A percentile compares a stretch with the other conserved stretches of the same genome.
These are phyloP conservation scores for Phialemoniopsis sp. DNA, from an alignment of 2,329 filamentous ascomycete genomes.

Conservation along the genomic window DNA sequence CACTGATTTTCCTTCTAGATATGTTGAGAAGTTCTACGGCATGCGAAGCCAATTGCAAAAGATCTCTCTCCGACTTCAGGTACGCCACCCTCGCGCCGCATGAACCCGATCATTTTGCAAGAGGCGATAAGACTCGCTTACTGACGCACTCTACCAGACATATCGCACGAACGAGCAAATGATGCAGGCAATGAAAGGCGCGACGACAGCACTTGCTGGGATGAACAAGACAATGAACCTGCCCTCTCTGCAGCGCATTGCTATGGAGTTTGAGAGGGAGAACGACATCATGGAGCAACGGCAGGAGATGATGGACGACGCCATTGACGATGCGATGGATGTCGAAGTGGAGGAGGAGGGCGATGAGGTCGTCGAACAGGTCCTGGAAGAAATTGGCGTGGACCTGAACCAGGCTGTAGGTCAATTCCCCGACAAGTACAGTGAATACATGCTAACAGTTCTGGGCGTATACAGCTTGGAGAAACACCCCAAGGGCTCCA, in stretches of 20 bases:
- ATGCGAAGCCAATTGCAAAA: constrained; percentile 98
- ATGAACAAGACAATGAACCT: constrained; percentile 99
- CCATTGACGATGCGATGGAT: constrained; percentile 94
- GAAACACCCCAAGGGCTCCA: constrained; percentile 86
- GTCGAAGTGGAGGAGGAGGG: constrained; percentile 88
- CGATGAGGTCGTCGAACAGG: constrained; percentile 94
- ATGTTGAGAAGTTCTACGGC: constrained; percentile 96
- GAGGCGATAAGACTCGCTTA: neutral
- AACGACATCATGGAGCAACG: constrained; percentile 99
- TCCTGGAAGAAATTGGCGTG: constrained; percentile 93
- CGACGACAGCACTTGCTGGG: constrained; percentile 84
- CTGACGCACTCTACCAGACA: constrained; percentile 53
- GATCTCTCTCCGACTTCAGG: constrained; percentile 91
- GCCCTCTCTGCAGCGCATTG: constrained; percentile 89
- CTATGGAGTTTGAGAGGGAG: constrained; percentile 98
- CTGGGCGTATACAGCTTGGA: constrained; percentile 60
- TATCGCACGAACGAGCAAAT: constrained; percentile 98
- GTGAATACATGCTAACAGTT: constrained; percentile 18
- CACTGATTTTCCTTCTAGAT: constrained; percentile 44
- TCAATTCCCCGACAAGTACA: constrained; percentile 10
- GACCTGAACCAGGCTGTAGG: constrained; percentile 86
- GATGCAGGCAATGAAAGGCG: constrained; percentile 99
- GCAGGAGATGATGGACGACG: constrained; percentile 99
- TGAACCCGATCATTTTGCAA: neutral
- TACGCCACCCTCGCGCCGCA: constrained; percentile 27